Percentiles rank a stretch among this genome's conserved stretches.
These are phyloP conservation scores for Boletus coffeatus DNA, from an alignment of 1,284 basidiomycete genomes.

Conservation along the genomic window DNA sequence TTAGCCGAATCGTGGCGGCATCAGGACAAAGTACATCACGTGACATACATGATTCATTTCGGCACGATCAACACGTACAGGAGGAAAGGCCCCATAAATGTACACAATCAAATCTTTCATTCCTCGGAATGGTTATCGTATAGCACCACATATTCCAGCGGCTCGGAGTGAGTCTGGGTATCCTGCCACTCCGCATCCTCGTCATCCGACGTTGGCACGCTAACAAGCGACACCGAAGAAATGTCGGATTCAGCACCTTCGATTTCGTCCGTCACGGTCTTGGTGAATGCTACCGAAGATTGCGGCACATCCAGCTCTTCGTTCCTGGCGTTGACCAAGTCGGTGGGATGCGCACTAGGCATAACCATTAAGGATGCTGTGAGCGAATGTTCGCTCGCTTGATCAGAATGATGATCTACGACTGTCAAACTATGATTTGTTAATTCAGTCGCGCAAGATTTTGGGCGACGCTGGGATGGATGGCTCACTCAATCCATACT, in stretches of 20 bases:
- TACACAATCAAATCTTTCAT: conserved; percentile 15
- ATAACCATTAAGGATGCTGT: conserved; percentile 70
- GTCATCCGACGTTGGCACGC: conserved; percentile 45
- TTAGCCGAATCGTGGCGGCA: neutral
- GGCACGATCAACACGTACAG: neutral
- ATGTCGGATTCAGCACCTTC: conserved; percentile 47
- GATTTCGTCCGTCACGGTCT: conserved; percentile 38
- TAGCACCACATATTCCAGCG: conserved; percentile 61
- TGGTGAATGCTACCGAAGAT: conserved; percentile 29
- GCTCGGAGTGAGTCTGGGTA: conserved; percentile 42
- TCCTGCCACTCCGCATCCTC: conserved; percentile 56
- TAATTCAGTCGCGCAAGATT: neutral
- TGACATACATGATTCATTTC: conserved; percentile 1
- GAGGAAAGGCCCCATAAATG: neutral
- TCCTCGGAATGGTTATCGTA: conserved; percentile 61
- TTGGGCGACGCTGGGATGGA: conserved; percentile 5
- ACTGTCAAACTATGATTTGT: conserved; percentile 54
- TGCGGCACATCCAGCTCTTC: conserved; percentile 8
- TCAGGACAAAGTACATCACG: conserved; percentile 7
- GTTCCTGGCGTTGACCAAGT: conserved; percentile 10
- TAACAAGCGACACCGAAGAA: conserved; percentile 60
- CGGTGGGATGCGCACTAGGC: conserved; percentile 40
- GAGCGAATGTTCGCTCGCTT: conserved; percentile 44
- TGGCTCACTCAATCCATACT: conserved; percentile 66
- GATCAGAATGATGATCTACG: conserved; percentile 40